Percentiles rank a stretch among this genome's conserved stretches.
Evolutionary conservation across 805 yeast genomes (phyloP).

Genomic region (Yarrowia sp.): DNA sequence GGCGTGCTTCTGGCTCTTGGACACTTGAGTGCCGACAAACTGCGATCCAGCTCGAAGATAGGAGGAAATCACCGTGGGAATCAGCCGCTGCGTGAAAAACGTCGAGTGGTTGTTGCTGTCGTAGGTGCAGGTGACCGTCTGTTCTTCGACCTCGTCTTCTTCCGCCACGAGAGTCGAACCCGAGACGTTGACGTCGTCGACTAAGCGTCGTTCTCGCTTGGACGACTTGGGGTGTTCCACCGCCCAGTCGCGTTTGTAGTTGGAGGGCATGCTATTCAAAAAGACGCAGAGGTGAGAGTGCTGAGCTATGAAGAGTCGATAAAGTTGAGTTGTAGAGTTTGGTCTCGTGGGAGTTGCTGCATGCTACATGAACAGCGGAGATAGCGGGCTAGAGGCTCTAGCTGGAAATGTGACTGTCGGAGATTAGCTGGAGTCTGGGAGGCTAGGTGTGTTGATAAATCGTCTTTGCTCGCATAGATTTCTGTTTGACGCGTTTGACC

Average conservation of each 20-base stretch:
- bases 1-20: constrained; percentile 62
- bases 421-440: too few species aligned
- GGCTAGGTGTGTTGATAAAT: too few species aligned
- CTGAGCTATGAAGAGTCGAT: too few species aligned
- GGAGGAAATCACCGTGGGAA: constrained; percentile 35
- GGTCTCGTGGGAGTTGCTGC: constrained; percentile 22
- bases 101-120: constrained; percentile 21
- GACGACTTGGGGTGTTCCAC: neutral
- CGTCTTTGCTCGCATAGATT: too few species aligned
- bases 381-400: too few species aligned
- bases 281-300: neutral
- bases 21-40: constrained; percentile 68
- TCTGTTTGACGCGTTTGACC: too few species aligned
- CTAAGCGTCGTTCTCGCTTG: neutral
- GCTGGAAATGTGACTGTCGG: too few species aligned
- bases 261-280: neutral
- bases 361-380: too few species aligned
- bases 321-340: neutral
- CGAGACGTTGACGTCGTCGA: neutral
- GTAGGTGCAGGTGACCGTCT: neutral
- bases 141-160: neutral
- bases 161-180: neutral
- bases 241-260: constrained; percentile 19
- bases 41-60: constrained; percentile 60
- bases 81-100: neutral